Percentiles rank a stretch among this genome's conserved stretches.
Evolutionary conservation across 2,329 filamentous ascomycete genomes (phyloP).

Genomic region (Beauveria bassiana): DNA sequence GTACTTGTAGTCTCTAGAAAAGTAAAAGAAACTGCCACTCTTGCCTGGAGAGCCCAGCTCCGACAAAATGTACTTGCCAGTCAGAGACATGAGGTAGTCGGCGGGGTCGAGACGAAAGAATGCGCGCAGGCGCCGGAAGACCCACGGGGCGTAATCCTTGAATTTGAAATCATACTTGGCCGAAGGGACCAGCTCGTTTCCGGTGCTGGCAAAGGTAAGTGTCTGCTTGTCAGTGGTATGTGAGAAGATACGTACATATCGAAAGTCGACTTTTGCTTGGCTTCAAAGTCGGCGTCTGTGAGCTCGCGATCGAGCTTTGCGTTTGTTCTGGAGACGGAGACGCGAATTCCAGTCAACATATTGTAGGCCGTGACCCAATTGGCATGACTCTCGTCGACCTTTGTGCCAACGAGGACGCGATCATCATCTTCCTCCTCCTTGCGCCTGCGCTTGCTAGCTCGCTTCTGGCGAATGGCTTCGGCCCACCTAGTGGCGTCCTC

Average conservation of each 20-base stretch:
- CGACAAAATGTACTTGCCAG: slow-evolving; percentile 96
- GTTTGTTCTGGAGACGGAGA: slow-evolving; percentile 91
- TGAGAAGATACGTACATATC: slow-evolving; percentile 64
- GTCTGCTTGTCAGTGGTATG: neutral
- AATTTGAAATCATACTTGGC: slow-evolving; percentile 99
- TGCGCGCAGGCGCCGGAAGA: slow-evolving; percentile 84
- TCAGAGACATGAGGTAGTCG: slow-evolving; percentile 96
- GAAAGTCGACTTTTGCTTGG: slow-evolving; percentile 96
- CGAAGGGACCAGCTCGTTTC: slow-evolving; percentile 93
- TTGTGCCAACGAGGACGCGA: slow-evolving; percentile 88
- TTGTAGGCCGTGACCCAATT: slow-evolving; percentile 99
- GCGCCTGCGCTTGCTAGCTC: slow-evolving; percentile 76
- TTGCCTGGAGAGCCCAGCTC: slow-evolving; percentile 96
- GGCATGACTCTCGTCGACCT: slow-evolving; percentile 93
- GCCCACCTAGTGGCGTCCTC: slow-evolving; percentile 90
- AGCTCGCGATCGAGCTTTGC: slow-evolving; percentile 90
- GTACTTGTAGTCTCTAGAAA: slow-evolving; percentile 98
- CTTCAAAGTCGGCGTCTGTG: slow-evolving; percentile 85
- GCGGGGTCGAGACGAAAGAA: slow-evolving; percentile 90
- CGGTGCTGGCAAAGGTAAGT: slow-evolving; percentile 52
- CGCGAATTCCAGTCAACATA: slow-evolving; percentile 97
- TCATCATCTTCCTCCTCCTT: slow-evolving; percentile 89
- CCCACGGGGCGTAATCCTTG: slow-evolving; percentile 99
- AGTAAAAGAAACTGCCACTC: slow-evolving; percentile 99
- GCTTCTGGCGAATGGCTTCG: slow-evolving; percentile 84